Evolutionary conservation across 345 rosid genomes (phyloP), one percentile per base, ranked within the genome.

Genomic region (Cardiospermum halicacabum): DNA sequence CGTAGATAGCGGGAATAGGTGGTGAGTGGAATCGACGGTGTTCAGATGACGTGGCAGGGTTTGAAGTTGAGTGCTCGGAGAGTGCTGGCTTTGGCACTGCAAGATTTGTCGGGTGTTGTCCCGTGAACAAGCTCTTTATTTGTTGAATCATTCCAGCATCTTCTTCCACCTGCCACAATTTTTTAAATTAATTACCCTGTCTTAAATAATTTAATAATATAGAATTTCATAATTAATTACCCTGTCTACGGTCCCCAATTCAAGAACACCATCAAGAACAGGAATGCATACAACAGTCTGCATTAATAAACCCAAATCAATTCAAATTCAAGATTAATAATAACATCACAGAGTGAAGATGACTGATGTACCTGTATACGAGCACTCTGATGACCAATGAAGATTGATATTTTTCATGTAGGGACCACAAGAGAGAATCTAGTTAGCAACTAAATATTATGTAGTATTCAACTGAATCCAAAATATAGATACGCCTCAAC

Each of bases 241-340:
- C 96, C 80, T 89, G 9, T 81, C 86, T 2, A 89, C 84, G 3
- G 93, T 72, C 34, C 98, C 99, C 22, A 95, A 60, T 67, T 95
- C 99, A 62, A 95, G 84, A 3, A 91, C 94, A 2, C 99, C 98
- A 67, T 89, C 92, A 11, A 86, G 84, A 49, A 95, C 74, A 31
- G 99, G 98, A 71, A 91, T 85, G 77, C 99, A 91, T 12, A 95
- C 84, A 39, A 89, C 92, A 0, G 99, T 95, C 98, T 95, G 87
- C 63, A 69, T 47, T 16, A 47, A 47, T 40, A 45, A 13, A 47
- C 31, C 59, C 19, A 56, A 60, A 32, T 24, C 2, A 34, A 34
- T 5, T 34, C 39, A 47, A 16, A 47, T 16, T 13, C 24, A 16
- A n/a, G 16, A n/a, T n/a, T n/a, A 12, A 47, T 5, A 5, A 4